A percentile compares a stretch with the other conserved stretches of the same genome.
These are phyloP conservation scores for Chrysochromulina tobinii DNA, from an alignment of 78 protist species.

Conservation along the genomic window DNA sequence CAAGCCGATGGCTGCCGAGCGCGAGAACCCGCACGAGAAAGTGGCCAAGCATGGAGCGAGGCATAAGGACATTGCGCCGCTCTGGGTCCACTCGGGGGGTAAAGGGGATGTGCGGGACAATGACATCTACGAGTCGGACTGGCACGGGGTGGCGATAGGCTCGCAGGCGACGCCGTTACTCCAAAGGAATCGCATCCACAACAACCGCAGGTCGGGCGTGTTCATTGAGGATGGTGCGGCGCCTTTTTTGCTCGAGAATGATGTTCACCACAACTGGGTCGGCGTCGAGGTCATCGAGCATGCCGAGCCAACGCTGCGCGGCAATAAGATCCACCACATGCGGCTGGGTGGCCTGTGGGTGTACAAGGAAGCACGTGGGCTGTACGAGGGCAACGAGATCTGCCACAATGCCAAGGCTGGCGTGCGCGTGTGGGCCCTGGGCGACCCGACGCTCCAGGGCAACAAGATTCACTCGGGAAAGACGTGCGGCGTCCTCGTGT, in stretches of 20 bases:
- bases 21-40: too few species aligned
- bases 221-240: not conserved
- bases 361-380: not conserved
- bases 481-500: constrained; percentile 13
- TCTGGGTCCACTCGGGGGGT: not conserved
- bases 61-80: not conserved
- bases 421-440: constrained; percentile 2
- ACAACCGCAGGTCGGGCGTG: constrained; percentile 1
- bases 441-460: not conserved
- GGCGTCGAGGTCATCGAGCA: not conserved
- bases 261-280: not conserved
- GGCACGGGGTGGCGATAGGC: constrained; percentile 18
- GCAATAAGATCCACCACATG: not conserved
- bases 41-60: too few species aligned
- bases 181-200: constrained; percentile 13
- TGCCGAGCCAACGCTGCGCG: not conserved
- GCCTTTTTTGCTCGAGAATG: not conserved
- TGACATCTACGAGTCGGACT: not conserved
- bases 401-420: not conserved
- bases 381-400: constrained; percentile 1
- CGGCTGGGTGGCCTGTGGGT: not conserved
- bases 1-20: too few species aligned
- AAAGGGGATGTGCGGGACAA: not conserved
- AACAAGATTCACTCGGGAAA: not conserved
- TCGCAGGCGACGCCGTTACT: not conserved